Conservation (phyloP, 805 yeast species). For the Wickerhamiella bombiphila region DNA sequence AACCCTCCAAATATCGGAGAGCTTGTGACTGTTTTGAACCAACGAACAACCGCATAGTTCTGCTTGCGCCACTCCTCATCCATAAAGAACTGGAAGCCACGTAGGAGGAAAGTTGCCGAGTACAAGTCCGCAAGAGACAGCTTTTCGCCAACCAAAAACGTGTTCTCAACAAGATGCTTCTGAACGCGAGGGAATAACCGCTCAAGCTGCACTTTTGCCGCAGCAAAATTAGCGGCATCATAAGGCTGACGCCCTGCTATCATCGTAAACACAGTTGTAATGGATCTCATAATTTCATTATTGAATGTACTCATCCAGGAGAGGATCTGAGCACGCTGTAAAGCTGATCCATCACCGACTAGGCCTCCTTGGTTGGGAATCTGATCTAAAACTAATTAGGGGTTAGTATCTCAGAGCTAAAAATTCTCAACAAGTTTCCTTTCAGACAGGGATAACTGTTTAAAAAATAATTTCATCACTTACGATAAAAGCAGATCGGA, state of each 20-base stretch:
- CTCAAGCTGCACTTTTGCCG: constrained; percentile 28
- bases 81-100: constrained; percentile 45
- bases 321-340: constrained; percentile 39
- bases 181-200: constrained; percentile 17
- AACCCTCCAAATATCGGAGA: constrained; percentile 35
- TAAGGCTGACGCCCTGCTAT: constrained; percentile 52
- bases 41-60: constrained; percentile 52
- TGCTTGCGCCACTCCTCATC: constrained; percentile 50
- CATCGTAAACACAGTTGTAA: constrained; percentile 42
- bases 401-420: constrained; percentile 17
- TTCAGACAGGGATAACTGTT: constrained; percentile 33
- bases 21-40: constrained; percentile 44
- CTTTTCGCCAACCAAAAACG: constrained; percentile 59
- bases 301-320: constrained; percentile 70
- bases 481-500: constrained; percentile 44
- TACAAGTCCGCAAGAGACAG: constrained; percentile 52
- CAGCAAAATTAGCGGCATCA: constrained; percentile 58
- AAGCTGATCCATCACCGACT: constrained; percentile 32
- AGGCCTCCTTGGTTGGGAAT: constrained; percentile 28
- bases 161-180: constrained; percentile 39
- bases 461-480: constrained; percentile 19
- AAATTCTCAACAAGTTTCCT: constrained; percentile 19
- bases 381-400: constrained; percentile 9
- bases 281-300: constrained; percentile 41
- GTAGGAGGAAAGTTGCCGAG: constrained; percentile 33